Percentiles rank a stretch among this genome's conserved stretches.
Evolutionary conservation across 1,284 basidiomycete genomes (phyloP).

Genomic region (Veloboletus limbatus): DNA sequence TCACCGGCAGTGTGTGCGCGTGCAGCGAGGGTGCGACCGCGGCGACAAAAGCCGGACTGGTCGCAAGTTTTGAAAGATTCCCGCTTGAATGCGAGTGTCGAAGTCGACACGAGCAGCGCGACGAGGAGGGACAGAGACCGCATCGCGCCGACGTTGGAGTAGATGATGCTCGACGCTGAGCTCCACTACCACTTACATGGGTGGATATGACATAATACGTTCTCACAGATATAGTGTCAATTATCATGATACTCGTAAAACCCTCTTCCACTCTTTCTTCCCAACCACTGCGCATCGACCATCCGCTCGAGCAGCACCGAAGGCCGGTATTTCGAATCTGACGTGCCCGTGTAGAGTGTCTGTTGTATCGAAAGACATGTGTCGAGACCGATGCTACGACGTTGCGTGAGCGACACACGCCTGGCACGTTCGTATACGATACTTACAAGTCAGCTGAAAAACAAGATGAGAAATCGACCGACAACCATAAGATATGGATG

Average conservation of each 20-base stretch:
- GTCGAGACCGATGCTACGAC: slow-evolving; percentile 83
- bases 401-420: slow-evolving; percentile 5
- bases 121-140: slow-evolving; percentile 19
- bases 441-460: slow-evolving; percentile 74
- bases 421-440: neutral
- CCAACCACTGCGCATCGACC: slow-evolving; percentile 95
- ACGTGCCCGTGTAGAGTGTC: slow-evolving; percentile 84
- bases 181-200: too few species aligned
- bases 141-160: slow-evolving; percentile 22
- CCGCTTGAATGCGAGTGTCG: slow-evolving; percentile 57
- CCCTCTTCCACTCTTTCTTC: slow-evolving; percentile 88
- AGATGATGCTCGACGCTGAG: too few species aligned
- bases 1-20: slow-evolving; percentile 56
- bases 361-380: slow-evolving; percentile 90
- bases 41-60: slow-evolving; percentile 87
- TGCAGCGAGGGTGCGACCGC: slow-evolving; percentile 77
- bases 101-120: slow-evolving; percentile 31
- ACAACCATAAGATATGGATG: neutral
- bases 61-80: slow-evolving; percentile 91
- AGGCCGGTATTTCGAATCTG: slow-evolving; percentile 97
- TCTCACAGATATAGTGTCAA: slow-evolving; percentile 19
- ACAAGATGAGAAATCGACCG: slow-evolving; percentile 5
- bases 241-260: slow-evolving; percentile 72
- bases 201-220: slow-evolving; percentile 11
- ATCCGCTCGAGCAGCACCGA: slow-evolving; percentile 87